These are phyloP conservation scores for Pseudogymnoascus sp. DNA, from an alignment of 2,329 filamentous ascomycete genomes.

Conservation along the genomic window DNA sequence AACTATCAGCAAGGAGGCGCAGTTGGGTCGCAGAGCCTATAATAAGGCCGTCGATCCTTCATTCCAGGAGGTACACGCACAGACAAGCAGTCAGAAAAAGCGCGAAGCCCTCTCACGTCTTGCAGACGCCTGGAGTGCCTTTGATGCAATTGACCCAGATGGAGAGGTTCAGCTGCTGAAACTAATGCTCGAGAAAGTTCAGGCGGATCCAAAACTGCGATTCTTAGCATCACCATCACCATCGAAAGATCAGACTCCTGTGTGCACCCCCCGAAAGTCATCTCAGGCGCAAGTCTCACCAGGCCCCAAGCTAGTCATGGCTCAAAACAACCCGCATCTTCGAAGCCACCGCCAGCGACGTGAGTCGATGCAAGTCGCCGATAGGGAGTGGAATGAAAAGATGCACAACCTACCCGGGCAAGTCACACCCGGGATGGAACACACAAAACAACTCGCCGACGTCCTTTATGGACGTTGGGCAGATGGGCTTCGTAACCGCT, in stretches of 20 bases:
- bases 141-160: slow-evolving; percentile 85
- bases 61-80: slow-evolving; percentile 80
- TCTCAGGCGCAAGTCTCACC: not conserved
- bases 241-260: slow-evolving; percentile 40
- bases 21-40: slow-evolving; percentile 76
- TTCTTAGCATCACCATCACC: slow-evolving; percentile 11
- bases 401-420: slow-evolving; percentile 48
- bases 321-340: slow-evolving; percentile 77
- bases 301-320: slow-evolving; percentile 61
- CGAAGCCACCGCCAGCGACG: slow-evolving; percentile 67
- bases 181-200: slow-evolving; percentile 66
- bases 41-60: slow-evolving; percentile 74
- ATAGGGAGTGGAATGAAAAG: slow-evolving; percentile 40
- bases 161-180: slow-evolving; percentile 81
- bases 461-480: slow-evolving; percentile 88
- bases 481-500: slow-evolving; percentile 69
- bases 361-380: slow-evolving; percentile 38
- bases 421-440: slow-evolving; percentile 73
- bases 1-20: slow-evolving; percentile 68
- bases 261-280: slow-evolving; percentile 49
- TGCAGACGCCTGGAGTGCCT: slow-evolving; percentile 75
- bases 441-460: slow-evolving; percentile 81
- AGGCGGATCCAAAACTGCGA: slow-evolving; percentile 59
- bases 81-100: slow-evolving; percentile 63
- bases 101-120: slow-evolving; percentile 77